phyloP scores from a whole-genome alignment of 2,329 filamentous ascomycete species.

The Cladosporium cucumerinum region DNA sequence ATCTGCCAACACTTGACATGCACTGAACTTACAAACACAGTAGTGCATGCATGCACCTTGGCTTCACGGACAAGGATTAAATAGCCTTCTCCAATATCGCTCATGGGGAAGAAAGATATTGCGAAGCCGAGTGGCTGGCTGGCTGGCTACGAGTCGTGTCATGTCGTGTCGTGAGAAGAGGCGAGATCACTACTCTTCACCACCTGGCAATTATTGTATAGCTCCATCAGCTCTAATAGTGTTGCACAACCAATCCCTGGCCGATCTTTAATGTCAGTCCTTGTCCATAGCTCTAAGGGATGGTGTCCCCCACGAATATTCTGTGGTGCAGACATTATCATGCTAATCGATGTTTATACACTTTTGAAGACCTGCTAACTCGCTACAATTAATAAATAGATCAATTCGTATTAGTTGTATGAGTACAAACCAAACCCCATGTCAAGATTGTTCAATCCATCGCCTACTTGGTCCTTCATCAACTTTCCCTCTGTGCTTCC shows the following conservation, averaged over 20 bases:
- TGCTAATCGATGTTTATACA: no score
- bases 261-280: not conserved
- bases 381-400: not conserved
- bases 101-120: not conserved
- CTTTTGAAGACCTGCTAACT: not conserved
- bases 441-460: no score
- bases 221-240: not conserved
- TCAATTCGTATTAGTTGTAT: not conserved
- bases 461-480: not conserved
- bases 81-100: not conserved
- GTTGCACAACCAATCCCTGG: not conserved
- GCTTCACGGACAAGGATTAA: not conserved
- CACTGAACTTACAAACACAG: not conserved
- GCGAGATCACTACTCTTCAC: not conserved
- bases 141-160: not conserved
- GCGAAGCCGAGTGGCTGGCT: not conserved
- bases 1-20: not conserved
- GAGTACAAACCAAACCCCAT: not conserved
- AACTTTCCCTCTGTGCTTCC: not conserved
- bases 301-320: not conserved
- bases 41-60: not conserved
- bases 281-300: not conserved
- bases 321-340: not conserved
- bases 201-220: not conserved
- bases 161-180: not conserved